Evolutionary conservation across 371 early-diverging fungal species (phyloP), one percentile per base, ranked within the genome.

Genomic region (Mucor indicus): DNA sequence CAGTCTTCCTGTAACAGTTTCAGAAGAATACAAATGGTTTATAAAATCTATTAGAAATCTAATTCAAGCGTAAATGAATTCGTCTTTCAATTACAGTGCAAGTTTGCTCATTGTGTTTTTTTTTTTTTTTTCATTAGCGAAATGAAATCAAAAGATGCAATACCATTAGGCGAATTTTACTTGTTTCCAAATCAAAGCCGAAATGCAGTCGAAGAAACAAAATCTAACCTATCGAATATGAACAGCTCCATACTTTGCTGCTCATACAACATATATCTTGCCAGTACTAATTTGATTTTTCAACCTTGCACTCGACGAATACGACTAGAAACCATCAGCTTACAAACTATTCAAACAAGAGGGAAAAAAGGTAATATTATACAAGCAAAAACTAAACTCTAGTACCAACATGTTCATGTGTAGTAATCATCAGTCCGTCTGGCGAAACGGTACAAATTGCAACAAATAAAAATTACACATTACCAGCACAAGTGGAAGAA

Each of bases 101-200:
- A 12, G 30, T 12, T 8, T 29, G 6, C 7, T 32, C 10, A 21
- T 19, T 22, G 6, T 22, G 15, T 29, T n/a, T n/a, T 13, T 32
- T 3, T 22, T 19, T 9, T 39, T 31, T 30, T 20, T 21, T 19
- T 27, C 12, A 22, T 13, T 58, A 73, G 74, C 6, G 44, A 56
- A 44, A 69, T 74, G 65, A 32, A 64, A n/a, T 43, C 23, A 19
- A 58, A 57, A 22, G 68, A 66, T 8, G 56, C 68, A 7, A 38
- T 74, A 17, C 70, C 74, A 16, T 31, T 74, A 44, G 74, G 74
- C 6, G 70, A 74, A 7, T 67, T 70, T 38, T 74, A 62, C 36
- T 40, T 74, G n/a, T 58, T 57, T 39, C 63, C 64, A 16, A 44
- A 48, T 20, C 30, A 27, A 15, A 45, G 41, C 35, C 24, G 53